These are phyloP conservation scores for Cyclanthera cordifolia DNA, from an alignment of 306 rosid species.

Conservation along the genomic window DNA sequence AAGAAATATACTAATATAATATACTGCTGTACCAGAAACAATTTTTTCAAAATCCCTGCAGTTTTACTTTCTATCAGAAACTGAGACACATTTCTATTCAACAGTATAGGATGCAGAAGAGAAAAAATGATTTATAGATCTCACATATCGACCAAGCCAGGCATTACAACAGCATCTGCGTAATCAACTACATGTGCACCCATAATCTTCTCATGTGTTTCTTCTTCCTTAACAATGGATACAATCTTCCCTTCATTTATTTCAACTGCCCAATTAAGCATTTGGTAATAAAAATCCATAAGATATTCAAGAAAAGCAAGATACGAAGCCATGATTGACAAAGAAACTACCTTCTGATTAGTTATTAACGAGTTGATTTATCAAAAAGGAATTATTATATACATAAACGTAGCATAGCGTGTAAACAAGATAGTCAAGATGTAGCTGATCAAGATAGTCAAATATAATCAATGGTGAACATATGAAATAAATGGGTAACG, in stretches of 20 bases:
- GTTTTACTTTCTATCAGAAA: neutral
- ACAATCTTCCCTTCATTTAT: slow-evolving; percentile 57
- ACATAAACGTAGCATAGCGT: neutral
- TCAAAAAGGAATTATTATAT: neutral
- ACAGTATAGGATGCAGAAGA: neutral
- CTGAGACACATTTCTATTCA: neutral
- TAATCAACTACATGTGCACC: slow-evolving; percentile 45
- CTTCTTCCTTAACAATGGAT: slow-evolving; percentile 49
- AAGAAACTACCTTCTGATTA: neutral
- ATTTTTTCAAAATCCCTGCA: neutral
- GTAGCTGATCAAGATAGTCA: neutral
- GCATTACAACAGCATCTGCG: slow-evolving; percentile 79
- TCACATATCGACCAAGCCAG: slow-evolving; percentile 92
- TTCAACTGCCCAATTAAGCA: slow-evolving; percentile 49
- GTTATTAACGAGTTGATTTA: neutral
- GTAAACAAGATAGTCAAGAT: neutral
- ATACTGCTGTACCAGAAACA: neutral
- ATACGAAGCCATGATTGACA: neutral
- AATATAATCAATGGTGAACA: neutral
- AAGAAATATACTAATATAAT: neutral
- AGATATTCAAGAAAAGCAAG: neutral
- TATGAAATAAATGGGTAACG: neutral
- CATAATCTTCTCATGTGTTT: slow-evolving; percentile 26
- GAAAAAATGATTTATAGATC: slow-evolving; percentile 11
- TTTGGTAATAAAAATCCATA: slow-evolving; percentile 4